Percentiles rank a stretch among this genome's conserved stretches.
phyloP scores from a whole-genome alignment of 139 green algal species.

The Picochlorum sp. region DNA sequence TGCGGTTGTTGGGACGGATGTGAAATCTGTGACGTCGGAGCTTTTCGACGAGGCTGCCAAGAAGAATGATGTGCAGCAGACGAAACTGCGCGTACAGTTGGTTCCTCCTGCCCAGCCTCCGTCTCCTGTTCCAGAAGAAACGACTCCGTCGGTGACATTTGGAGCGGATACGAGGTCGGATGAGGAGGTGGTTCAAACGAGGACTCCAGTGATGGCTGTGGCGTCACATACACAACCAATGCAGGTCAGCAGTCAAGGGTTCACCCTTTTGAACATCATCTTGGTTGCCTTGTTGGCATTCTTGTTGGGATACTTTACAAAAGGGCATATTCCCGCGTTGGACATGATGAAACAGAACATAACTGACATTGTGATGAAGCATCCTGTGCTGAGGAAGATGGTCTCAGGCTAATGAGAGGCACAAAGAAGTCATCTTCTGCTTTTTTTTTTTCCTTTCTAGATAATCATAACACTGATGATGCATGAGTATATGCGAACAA shows the following conservation, averaged over 20 bases:
- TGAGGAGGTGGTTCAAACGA: neutral
- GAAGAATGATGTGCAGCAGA: constrained; percentile 38
- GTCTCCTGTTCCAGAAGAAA: constrained; percentile 53
- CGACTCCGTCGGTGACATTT: constrained; percentile 8
- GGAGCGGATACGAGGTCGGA: too few species aligned
- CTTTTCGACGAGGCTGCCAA: constrained; percentile 39
- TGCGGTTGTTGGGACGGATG: constrained; percentile 19
- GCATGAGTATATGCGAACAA: too few species aligned
- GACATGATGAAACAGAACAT: neutral
- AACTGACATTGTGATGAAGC: too few species aligned
- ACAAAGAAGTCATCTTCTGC: too few species aligned
- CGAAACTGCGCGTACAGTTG: constrained; percentile 58
- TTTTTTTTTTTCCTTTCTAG: too few species aligned
- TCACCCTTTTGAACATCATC: constrained; percentile 28
- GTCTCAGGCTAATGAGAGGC: too few species aligned
- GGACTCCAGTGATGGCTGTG: neutral
- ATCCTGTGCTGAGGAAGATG: too few species aligned
- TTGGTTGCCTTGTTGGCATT: constrained; percentile 42
- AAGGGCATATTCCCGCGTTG: neutral
- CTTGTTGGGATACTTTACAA: constrained; percentile 21
- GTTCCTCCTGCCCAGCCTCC: constrained; percentile 49
- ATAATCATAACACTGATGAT: too few species aligned
- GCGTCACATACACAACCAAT: neutral
- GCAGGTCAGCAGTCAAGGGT: neutral
- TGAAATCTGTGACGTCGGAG: constrained; percentile 34